Percentiles rank a stretch among this genome's conserved stretches.
phyloP scores from a whole-genome alignment of 257 asterid species.

The Echites panduratus region DNA sequence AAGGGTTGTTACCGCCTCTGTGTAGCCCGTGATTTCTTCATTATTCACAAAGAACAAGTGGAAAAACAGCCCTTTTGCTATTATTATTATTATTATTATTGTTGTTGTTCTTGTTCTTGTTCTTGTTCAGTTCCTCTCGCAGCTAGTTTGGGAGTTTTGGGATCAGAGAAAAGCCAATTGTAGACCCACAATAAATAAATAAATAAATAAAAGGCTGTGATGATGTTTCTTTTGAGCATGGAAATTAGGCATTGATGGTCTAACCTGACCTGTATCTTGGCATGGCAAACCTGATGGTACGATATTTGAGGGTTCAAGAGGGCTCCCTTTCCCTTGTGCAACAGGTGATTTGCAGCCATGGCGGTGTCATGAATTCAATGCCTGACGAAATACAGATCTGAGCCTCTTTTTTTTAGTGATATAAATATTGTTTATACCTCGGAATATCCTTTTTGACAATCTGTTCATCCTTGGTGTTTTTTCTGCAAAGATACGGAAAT shows the following conservation, averaged over 20 bases:
- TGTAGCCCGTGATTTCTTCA: conserved; percentile 2
- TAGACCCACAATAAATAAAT: too few relatives aligned
- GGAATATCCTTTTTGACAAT: too few relatives aligned
- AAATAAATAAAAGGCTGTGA: background rate
- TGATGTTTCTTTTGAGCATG: background rate
- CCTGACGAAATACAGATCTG: background rate
- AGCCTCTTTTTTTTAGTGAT: background rate
- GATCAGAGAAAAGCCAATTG: too few relatives aligned
- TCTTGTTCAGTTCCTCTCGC: too few relatives aligned
- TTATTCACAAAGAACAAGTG: background rate
- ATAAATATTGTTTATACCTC: too few relatives aligned
- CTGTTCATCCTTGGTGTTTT: too few relatives aligned
- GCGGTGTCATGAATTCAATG: background rate
- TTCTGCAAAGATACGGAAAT: too few relatives aligned
- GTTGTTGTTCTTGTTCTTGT: background rate
- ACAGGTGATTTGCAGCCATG: background rate
- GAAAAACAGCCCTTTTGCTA: background rate
- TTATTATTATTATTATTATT: background rate
- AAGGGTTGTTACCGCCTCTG: conserved; percentile 11
- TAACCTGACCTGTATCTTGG: conserved; percentile 3
- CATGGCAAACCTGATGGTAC: conserved; percentile 1
- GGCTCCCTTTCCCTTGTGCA: background rate
- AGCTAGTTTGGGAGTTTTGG: too few relatives aligned
- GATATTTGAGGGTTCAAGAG: background rate
- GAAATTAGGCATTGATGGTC: background rate